Evolutionary conservation across 2,329 filamentous ascomycete genomes (phyloP), one percentile per base, ranked within the genome.

Genomic region (Davidsoniella australis): DNA sequence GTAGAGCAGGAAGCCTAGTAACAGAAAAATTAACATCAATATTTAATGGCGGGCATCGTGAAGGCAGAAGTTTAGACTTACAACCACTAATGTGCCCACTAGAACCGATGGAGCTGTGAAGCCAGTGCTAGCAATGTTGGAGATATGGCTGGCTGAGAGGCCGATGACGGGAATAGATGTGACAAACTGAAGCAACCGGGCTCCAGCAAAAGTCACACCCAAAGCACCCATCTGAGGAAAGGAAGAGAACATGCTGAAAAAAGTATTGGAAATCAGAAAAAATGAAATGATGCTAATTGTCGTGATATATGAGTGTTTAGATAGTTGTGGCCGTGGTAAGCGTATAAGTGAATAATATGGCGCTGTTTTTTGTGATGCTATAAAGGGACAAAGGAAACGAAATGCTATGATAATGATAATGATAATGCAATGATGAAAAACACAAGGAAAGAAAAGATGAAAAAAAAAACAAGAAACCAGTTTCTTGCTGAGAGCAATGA

Each of bases 61-160:
- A 47, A 40, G 7, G 12, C 24, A 20, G 24, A 41, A 36, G 7
- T 12, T 23, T 40, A 8, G 20, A 75, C 84, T 60, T 74, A 94
- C 87, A 56, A 94, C 76, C 53, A 76, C 76, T 54, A 94, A 71
- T 2, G 85, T 86, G 26, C 79, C 85, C 26, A 94, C 75, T 18
- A 95, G 70, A 43, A 87, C 77, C 47, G 75, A 68, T 0, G 86
- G 84, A 0, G 82, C 77, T 26, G 74, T 70, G 49, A 80, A 73
- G 54, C 79, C 72, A 18, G 70, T 73, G 41, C 70, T 67, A 41
- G 85, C 76, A 61, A 93, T 86, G 57, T 84, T 73, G 20, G 78
- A 72, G 58, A 94, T 80, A 64, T 94, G 93, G 64, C 88, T 86
- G 58, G 82, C 76, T 0, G 78, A 78, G 62, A 94, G 76, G 42